Evolutionary conservation across 2,329 filamentous ascomycete species (phyloP), one percentile per base, ranked within the genome.

Genomic region (Aspergillus fumigatus): DNA sequence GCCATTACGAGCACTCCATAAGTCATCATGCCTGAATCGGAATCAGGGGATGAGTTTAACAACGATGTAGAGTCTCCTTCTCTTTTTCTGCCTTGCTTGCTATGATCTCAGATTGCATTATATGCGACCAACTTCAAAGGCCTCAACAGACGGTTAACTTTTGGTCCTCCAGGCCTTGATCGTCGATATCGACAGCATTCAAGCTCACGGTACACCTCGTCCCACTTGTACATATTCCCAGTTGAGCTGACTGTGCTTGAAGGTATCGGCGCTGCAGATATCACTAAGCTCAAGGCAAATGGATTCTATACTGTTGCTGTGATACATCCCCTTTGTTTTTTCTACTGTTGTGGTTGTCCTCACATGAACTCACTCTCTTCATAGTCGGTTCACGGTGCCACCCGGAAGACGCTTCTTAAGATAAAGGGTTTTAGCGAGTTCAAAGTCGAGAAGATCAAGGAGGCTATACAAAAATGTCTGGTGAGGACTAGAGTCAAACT

Each of bases 391-490:
- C 80, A 85, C 61, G 76, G 79, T 17, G 82, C 83, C 17, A 86
- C 84, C 45, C 80, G 83, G 52, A 82, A 80, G 64, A 83, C 78
- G 19, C 76, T 88, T 17, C 72, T 84, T 53, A 88, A 84, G 68
- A 88, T 88, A 70, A 88, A 87, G 66, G 86, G 86, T 8, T 87
- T 88, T 71, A 88, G 85, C 56, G 86, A 88, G 67, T 78, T 84
- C 66, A 88, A 88, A 70, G 86, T 88, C 3, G 86, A 88, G 61
- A 88, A 88, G 70, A 80, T 88, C 67, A 88, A 87, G 66, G 86
- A 88, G 62, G 86, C 86, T 50, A 80, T 85, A 53, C 77, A 79
- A 48, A 87, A 87, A 69, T 84, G 82, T 57, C 73, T 82, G 69
- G 83, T 84, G 70, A 54, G 72, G 4, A 41, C 51, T 35, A 9